These are phyloP conservation scores for Leucoagaricus sp. DNA, from an alignment of 1,284 basidiomycete species.

Conservation along the genomic window DNA sequence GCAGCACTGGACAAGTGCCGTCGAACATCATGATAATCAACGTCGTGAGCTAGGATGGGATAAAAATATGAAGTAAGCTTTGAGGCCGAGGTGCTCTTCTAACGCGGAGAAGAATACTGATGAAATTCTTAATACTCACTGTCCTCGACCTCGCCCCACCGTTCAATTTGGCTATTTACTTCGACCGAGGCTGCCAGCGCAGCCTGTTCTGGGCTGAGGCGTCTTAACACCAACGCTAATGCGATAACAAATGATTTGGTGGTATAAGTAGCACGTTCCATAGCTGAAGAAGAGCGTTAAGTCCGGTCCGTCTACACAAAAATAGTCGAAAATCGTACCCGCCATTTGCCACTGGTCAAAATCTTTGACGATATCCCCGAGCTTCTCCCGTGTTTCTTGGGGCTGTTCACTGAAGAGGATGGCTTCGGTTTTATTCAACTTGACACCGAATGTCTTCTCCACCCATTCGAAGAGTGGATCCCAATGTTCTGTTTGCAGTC, in stretches of 20 bases:
- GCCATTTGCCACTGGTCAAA: constrained; percentile 88
- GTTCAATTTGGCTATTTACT: constrained; percentile 91
- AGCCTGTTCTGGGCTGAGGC: constrained; percentile 82
- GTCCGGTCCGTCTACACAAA: constrained; percentile 1
- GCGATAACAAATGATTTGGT: constrained; percentile 93
- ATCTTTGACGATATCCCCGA: constrained; percentile 56
- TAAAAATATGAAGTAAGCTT: constrained; percentile 17
- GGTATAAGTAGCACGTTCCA: constrained; percentile 90
- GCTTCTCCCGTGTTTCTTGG: constrained; percentile 60
- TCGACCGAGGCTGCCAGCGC: constrained; percentile 89
- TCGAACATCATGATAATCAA: constrained; percentile 94
- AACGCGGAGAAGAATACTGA: constrained; percentile 5
- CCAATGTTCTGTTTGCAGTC: constrained; percentile 89
- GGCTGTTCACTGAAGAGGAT: constrained; percentile 72
- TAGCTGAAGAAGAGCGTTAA: constrained; percentile 50
- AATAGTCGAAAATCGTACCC: constrained; percentile 49
- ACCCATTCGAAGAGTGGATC: constrained; percentile 86
- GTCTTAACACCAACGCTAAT: constrained; percentile 80
- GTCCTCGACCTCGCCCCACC: constrained; percentile 99
- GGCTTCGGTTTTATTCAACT: constrained; percentile 70
- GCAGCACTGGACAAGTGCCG: constrained; percentile 83
- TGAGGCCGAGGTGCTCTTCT: constrained; percentile 1
- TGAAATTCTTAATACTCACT: constrained; percentile 57
- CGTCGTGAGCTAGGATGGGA: constrained; percentile 78
- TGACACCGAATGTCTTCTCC: constrained; percentile 61